Conservation (phyloP, 2,329 filamentous ascomycete species). For the Didymella lethalis region DNA sequence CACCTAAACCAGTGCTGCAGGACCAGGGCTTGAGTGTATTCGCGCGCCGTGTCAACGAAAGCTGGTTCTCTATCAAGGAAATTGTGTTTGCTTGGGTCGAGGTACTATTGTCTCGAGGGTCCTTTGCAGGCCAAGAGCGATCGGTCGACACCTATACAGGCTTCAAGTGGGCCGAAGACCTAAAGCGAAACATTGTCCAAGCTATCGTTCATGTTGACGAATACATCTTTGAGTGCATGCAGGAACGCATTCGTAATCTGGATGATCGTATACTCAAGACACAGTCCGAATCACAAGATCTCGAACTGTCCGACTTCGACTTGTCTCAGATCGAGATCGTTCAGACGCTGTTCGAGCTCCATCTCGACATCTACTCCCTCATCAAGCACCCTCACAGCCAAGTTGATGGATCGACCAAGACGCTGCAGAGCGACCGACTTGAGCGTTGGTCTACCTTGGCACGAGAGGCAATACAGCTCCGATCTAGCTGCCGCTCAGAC, state of each 20-base stretch:
- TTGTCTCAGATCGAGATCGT: conserved; percentile 60
- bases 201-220: conserved; percentile 64
- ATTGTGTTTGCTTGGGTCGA: conserved; percentile 64
- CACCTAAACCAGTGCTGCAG: conserved; percentile 50
- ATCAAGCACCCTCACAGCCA: conserved; percentile 68
- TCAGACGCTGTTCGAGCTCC: conserved; percentile 70
- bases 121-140: conserved; percentile 27
- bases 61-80: conserved; percentile 59
- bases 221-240: conserved; percentile 56
- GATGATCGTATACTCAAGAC: conserved; percentile 39
- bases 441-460: conserved; percentile 67
- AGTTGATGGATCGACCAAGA: conserved; percentile 60
- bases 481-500: conserved; percentile 35
- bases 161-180: conserved; percentile 62
- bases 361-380: conserved; percentile 70
- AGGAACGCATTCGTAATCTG: conserved; percentile 43
- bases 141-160: conserved; percentile 38
- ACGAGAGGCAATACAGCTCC: conserved; percentile 60
- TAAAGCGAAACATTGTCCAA: conserved; percentile 64
- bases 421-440: conserved; percentile 65
- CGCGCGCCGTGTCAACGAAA: conserved; percentile 55
- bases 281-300: conserved; percentile 23
- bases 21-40: conserved; percentile 54
- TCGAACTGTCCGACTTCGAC: conserved; percentile 42
- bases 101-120: conserved; percentile 57